Percentiles rank a stretch among this genome's conserved stretches.
phyloP scores from a whole-genome alignment of 2,329 filamentous ascomycete species.

The Blastomyces parvus region DNA sequence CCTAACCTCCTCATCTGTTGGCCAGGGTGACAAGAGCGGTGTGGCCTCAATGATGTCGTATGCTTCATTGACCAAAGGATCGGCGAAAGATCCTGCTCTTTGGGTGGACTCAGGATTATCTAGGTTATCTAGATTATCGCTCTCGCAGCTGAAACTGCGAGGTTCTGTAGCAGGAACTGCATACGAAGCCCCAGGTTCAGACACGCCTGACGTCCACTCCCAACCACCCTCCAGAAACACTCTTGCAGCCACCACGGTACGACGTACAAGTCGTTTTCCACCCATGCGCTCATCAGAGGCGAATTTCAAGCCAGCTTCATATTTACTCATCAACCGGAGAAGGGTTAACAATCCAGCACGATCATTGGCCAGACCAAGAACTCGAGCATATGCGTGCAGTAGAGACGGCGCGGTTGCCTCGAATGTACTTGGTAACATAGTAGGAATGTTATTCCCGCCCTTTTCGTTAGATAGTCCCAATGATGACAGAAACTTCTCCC shows the following conservation, averaged over 20 bases:
- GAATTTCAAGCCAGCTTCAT: constrained; percentile 26
- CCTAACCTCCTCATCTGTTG: constrained; percentile 32
- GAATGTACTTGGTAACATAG: constrained; percentile 24
- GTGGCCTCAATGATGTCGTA: constrained; percentile 29
- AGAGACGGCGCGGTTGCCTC: constrained; percentile 30
- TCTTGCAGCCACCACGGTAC: constrained; percentile 32
- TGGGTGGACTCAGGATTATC: neutral
- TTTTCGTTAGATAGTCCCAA: neutral
- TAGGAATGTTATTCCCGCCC: neutral
- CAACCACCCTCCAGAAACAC: constrained; percentile 33
- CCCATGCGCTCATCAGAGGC: constrained; percentile 29
- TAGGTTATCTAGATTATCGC: neutral
- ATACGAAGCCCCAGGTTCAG: neutral
- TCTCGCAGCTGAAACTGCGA: too few relatives aligned
- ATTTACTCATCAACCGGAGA: constrained; percentile 35
- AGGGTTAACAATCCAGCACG: constrained; percentile 32
- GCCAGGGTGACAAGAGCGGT: constrained; percentile 27
- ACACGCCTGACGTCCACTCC: constrained; percentile 9
- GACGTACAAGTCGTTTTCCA: constrained; percentile 31
- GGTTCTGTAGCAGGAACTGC: neutral
- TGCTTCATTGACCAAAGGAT: constrained; percentile 27
- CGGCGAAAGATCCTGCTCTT: constrained; percentile 18
- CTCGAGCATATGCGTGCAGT: constrained; percentile 36
- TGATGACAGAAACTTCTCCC: constrained; percentile 4
- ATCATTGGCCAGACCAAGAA: constrained; percentile 33